These are phyloP conservation scores for Zymoseptoria crescenta DNA, from an alignment of 2,329 filamentous ascomycete species.

Conservation along the genomic window DNA sequence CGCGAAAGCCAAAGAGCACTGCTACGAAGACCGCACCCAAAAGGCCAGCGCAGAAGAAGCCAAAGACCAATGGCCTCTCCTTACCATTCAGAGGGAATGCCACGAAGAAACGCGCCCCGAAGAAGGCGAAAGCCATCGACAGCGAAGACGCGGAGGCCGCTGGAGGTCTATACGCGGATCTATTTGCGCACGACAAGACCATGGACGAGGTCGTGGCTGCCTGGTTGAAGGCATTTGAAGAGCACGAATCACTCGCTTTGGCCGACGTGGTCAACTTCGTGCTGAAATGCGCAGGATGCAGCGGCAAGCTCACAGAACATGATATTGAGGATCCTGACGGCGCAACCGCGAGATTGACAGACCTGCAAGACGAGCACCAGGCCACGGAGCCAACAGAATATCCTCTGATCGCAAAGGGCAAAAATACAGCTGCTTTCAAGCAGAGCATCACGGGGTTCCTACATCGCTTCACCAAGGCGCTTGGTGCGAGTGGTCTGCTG, in stretches of 20 bases:
- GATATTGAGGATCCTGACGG: slow-evolving; percentile 89
- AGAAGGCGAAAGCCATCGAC: slow-evolving; percentile 45
- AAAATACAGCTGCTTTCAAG: slow-evolving; percentile 65
- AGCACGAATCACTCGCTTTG: slow-evolving; percentile 48
- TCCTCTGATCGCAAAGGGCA: slow-evolving; percentile 76
- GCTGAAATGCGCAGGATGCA: slow-evolving; percentile 66
- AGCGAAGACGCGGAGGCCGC: slow-evolving; percentile 46
- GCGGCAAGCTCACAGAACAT: slow-evolving; percentile 66
- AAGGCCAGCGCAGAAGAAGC: slow-evolving; percentile 44
- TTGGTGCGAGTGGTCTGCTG: slow-evolving; percentile 74
- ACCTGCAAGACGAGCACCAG: slow-evolving; percentile 84
- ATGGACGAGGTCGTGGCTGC: slow-evolving; percentile 49
- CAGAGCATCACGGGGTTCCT: slow-evolving; percentile 73
- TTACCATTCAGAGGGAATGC: slow-evolving; percentile 49
- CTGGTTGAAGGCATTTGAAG: slow-evolving; percentile 51
- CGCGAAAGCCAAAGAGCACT: slow-evolving; percentile 24
- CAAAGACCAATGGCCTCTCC: slow-evolving; percentile 47
- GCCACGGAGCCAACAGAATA: slow-evolving; percentile 71
- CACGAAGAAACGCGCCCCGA: slow-evolving; percentile 39
- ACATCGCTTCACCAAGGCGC: slow-evolving; percentile 61
- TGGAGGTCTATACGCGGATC: slow-evolving; percentile 52
- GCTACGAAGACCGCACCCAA: slow-evolving; percentile 26
- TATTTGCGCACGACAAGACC: slow-evolving; percentile 49
- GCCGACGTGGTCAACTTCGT: slow-evolving; percentile 56
- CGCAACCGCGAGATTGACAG: slow-evolving; percentile 65